Conservation (phyloP, 495 filamentous ascomycete species). For the Penicillium silybi region DNA sequence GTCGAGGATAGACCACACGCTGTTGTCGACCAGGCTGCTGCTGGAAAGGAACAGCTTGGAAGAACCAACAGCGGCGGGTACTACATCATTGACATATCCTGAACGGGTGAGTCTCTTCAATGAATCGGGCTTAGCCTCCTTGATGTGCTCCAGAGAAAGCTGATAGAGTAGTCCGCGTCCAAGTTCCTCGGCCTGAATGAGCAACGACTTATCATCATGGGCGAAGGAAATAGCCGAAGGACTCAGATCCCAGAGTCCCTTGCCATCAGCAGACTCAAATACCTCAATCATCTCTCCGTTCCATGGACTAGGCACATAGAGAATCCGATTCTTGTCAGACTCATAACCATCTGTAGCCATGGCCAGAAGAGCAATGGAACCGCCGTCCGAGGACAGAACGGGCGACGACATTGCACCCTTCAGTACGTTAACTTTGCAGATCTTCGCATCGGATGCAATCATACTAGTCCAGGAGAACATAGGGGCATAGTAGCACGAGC, state of each 20-base stretch:
- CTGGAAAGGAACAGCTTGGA: slow-evolving; percentile 59
- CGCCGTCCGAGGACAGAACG: slow-evolving; percentile 70
- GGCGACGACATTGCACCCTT: slow-evolving; percentile 75
- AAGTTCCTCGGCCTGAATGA: slow-evolving; percentile 62
- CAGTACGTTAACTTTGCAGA: slow-evolving; percentile 35
- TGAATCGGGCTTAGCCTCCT: slow-evolving; percentile 45
- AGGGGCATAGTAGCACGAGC: slow-evolving; percentile 58
- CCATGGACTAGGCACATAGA: slow-evolving; percentile 61
- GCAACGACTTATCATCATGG: slow-evolving; percentile 58
- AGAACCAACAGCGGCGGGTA: slow-evolving; percentile 44
- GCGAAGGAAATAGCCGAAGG: slow-evolving; percentile 65
- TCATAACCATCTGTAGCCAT: slow-evolving; percentile 84
- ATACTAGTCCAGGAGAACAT: slow-evolving; percentile 56
- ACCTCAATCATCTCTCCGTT: slow-evolving; percentile 57
- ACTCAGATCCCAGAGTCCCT: slow-evolving; percentile 63
- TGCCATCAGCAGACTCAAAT: slow-evolving; percentile 57
- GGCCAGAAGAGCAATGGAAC: slow-evolving; percentile 70
- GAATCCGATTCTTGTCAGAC: slow-evolving; percentile 76
- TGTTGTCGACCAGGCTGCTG: slow-evolving; percentile 66
- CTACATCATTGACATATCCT: slow-evolving; percentile 58
- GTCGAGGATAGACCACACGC: slow-evolving; percentile 58
- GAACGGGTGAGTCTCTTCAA: slow-evolving; percentile 56
- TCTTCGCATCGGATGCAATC: slow-evolving; percentile 37
- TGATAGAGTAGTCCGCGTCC: slow-evolving; percentile 63
- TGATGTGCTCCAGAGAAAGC: slow-evolving; percentile 50